Base-by-base conservation (phyloP, 768 basidiomycete genomes). In the Vishniacozyma victoriae region DNA sequence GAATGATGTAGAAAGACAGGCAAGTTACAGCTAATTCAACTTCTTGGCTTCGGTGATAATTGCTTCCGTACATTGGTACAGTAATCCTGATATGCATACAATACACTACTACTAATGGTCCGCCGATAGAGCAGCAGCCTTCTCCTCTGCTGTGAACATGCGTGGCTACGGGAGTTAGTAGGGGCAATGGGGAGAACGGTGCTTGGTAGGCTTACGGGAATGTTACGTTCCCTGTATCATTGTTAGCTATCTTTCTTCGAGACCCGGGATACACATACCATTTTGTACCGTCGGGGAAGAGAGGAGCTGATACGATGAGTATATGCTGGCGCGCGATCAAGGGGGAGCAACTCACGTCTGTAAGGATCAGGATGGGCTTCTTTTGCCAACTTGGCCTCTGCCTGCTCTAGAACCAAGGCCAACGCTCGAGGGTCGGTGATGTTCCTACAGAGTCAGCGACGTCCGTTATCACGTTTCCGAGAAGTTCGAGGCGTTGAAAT, bases 241-340 rank as follows among this genome's bases (percentile, higher is more conserved):
- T 16, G 22, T 14, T 4, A 25, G 9, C 20, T 27, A 4, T 40
- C 5, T 9, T n/a, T n/a, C 9, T 14, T 35, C 22, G 11, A 49
- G 4, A 22, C 12, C 20, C 19, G 12, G 24, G 41, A 45, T 6
- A 15, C 23, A 51, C 84, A 60, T 64, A 92, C 91, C 91, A 96
- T 75, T 93, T 95, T n/a, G 89, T 90, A 50, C 92, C 92, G 49
- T 86, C 89, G 39, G 89, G 88, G 70, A 82, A 85, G 33, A 79
- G 64, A 39, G 91, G 79, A 50, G 84, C 92, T 96, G 37, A 9
- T 38, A 25, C 25, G 43, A 42, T 39, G 11, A 47, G 31, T 22
- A 44, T 33, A 19, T 13, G 31, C 18, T 22, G 11, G 26, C 18
- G n/a, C 7, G 23, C 13, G 1, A 5, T 20, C 19, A 9, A 1